A percentile compares a stretch with the other conserved stretches of the same genome.
These are phyloP conservation scores for Wilhelminamyces savonicus DNA, from an alignment of 805 yeast genomes.

Conservation along the genomic window DNA sequence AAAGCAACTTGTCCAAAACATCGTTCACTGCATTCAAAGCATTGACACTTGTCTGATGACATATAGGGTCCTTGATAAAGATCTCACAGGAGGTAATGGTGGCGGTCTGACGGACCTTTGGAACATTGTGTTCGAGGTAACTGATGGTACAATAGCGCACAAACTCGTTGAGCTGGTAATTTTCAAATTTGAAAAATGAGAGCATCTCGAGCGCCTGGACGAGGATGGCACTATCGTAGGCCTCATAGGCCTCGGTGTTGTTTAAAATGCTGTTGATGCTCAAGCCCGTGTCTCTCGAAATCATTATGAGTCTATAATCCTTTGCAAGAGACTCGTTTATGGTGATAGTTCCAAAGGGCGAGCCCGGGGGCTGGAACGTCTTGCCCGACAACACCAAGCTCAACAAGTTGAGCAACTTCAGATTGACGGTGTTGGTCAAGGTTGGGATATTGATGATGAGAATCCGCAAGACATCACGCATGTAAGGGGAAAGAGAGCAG, in stretches of 20 bases:
- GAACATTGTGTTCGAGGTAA: conserved; percentile 74
- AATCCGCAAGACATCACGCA: conserved; percentile 67
- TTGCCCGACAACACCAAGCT: conserved; percentile 78
- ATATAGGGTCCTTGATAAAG: conserved; percentile 74
- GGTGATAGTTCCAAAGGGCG: conserved; percentile 60
- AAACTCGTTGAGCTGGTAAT: conserved; percentile 77
- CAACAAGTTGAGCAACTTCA: conserved; percentile 61
- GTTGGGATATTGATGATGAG: conserved; percentile 75
- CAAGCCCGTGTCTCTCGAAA: conserved; percentile 58
- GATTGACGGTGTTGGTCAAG: conserved; percentile 64
- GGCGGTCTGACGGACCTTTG: conserved; percentile 77
- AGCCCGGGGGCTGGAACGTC: conserved; percentile 77
- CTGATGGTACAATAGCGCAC: conserved; percentile 79
- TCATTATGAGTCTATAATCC: conserved; percentile 70
- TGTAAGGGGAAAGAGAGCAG: conserved; percentile 77
- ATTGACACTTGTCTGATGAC: conserved; percentile 73
- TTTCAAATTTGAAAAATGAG: conserved; percentile 66
- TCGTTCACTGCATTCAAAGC: conserved; percentile 80
- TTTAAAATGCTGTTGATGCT: conserved; percentile 28
- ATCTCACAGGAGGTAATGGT: conserved; percentile 77
- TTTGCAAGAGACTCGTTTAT: conserved; percentile 64
- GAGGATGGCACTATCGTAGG: conserved; percentile 42
- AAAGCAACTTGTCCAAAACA: conserved; percentile 71
- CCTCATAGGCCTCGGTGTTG: conserved; percentile 26
- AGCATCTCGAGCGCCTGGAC: conserved; percentile 77